Conservation (phyloP, 2,329 filamentous ascomycete genomes). For the Dissoconium aciculare region DNA sequence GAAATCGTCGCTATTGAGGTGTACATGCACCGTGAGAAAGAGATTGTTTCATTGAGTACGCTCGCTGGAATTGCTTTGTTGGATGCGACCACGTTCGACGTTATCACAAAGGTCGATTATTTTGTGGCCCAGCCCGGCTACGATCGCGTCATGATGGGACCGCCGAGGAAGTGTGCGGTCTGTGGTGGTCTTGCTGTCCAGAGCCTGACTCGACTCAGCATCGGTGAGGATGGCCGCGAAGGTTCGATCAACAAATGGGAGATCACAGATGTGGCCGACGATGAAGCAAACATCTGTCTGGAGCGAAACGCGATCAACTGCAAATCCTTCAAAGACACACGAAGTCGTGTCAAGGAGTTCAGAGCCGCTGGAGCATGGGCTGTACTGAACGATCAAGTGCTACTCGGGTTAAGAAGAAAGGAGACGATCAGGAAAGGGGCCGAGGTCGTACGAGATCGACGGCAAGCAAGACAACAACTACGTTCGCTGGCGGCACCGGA, state of each 20-base stretch:
- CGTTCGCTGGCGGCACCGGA: constrained; percentile 15
- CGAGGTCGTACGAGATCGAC: constrained; percentile 6
- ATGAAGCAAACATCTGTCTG: constrained; percentile 19
- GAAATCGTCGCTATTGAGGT: too few relatives aligned
- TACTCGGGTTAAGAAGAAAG: constrained; percentile 16
- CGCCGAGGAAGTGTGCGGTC: constrained; percentile 31
- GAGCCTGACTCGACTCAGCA: constrained; percentile 50
- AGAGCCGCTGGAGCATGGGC: constrained; percentile 13
- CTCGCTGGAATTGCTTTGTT: constrained; percentile 10
- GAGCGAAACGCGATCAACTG: constrained; percentile 7
- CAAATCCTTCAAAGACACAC: constrained; percentile 6
- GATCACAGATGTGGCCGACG: constrained; percentile 12
- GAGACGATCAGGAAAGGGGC: constrained; percentile 5
- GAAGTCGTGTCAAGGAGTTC: constrained; percentile 6
- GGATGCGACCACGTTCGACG: constrained; percentile 9
- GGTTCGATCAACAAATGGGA: constrained; percentile 14
- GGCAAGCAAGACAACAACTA: constrained; percentile 7
- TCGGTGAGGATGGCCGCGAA: constrained; percentile 1
- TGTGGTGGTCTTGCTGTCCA: constrained; percentile 43
- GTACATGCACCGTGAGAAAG: constrained; percentile 13
- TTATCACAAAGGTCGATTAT: constrained; percentile 10
- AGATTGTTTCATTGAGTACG: constrained; percentile 13
- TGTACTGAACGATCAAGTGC: constrained; percentile 10
- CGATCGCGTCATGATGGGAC: constrained; percentile 11
- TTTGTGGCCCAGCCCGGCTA: constrained; percentile 2